These are phyloP conservation scores for Alliaria petiolata DNA, from an alignment of 345 rosid species.

Conservation along the genomic window DNA sequence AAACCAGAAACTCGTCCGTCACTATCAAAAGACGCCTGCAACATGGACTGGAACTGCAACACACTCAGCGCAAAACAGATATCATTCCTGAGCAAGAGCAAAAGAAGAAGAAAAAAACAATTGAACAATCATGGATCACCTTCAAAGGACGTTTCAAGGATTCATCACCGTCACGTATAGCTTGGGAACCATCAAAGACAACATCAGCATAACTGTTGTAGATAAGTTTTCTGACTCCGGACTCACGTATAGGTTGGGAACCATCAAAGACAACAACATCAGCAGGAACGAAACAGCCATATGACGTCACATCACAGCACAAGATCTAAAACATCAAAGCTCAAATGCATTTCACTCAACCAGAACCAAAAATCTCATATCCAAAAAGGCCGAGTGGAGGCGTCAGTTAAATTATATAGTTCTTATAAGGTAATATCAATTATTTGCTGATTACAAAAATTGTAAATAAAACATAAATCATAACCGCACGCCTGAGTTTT, in stretches of 20 bases:
- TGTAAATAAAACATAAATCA: background rate
- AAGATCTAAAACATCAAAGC: too few species aligned
- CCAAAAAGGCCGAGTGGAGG: slow-evolving; percentile 45
- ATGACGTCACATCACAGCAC: slow-evolving; percentile 4
- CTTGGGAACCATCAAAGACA: slow-evolving; percentile 69
- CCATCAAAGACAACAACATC: slow-evolving; percentile 33
- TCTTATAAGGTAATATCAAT: too few species aligned
- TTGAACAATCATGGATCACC: slow-evolving; percentile 37
- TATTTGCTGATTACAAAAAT: background rate
- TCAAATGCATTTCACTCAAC: background rate
- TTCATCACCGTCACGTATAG: slow-evolving; percentile 64
- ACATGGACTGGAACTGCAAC: slow-evolving; percentile 58
- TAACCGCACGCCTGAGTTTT: slow-evolving; percentile 3
- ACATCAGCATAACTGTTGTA: slow-evolving; percentile 87
- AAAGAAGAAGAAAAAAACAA: background rate
- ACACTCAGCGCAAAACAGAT: slow-evolving; percentile 13
- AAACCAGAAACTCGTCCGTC: slow-evolving; percentile 79
- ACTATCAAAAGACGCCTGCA: slow-evolving; percentile 62
- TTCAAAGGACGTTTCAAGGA: slow-evolving; percentile 56
- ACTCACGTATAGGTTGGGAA: slow-evolving; percentile 65
- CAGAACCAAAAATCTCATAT: slow-evolving; percentile 6
- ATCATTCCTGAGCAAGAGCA: slow-evolving; percentile 11
- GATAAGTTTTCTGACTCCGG: slow-evolving; percentile 72
- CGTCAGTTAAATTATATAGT: too few species aligned
- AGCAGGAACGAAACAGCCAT: slow-evolving; percentile 39